Evolutionary conservation across 352 stramenopile species (phyloP).

Genomic region (Phytophthora podocarpi): DNA sequence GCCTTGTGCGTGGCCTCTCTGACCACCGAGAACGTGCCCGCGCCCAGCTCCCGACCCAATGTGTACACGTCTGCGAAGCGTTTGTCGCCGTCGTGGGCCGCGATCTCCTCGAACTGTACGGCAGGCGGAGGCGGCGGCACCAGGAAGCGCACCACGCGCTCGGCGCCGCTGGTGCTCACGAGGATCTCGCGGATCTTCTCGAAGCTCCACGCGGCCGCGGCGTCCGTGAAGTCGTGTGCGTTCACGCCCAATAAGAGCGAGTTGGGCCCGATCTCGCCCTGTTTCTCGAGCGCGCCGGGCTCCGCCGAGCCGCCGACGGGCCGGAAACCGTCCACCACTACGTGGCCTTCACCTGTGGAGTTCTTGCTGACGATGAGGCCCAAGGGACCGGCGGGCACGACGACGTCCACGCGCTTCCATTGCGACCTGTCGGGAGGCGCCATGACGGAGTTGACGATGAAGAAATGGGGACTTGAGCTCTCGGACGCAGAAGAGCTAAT

Average conservation of each 20-base stretch:
- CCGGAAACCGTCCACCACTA: constrained; percentile 82
- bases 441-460: too few species aligned
- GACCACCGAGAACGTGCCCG: constrained; percentile 78
- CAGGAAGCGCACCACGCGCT: constrained; percentile 69
- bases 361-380: constrained; percentile 81
- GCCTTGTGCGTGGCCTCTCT: constrained; percentile 55
- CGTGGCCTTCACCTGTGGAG: constrained; percentile 37
- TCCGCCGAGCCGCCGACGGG: constrained; percentile 49
- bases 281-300: constrained; percentile 46
- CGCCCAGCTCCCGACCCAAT: constrained; percentile 73
- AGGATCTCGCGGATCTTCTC: constrained; percentile 77
- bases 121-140: constrained; percentile 47
- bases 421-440: constrained; percentile 26
- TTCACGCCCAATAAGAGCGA: constrained; percentile 76
- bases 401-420: constrained; percentile 65
- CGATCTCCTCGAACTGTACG: constrained; percentile 44
- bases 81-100: constrained; percentile 21
- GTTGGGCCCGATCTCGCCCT: constrained; percentile 43
- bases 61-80: constrained; percentile 70
- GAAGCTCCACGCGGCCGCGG: constrained; percentile 45
- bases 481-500: too few species aligned
- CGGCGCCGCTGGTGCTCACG: constrained; percentile 56
- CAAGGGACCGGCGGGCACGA: constrained; percentile 66
- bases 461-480: too few species aligned
- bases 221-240: constrained; percentile 64